These are phyloP conservation scores for Dictyostelium discoideum DNA, from an alignment of 78 protist genomes.

Conservation along the genomic window dicty_2.7 NC_007090.3:3228501-3229000, in stretches of 20 bases:
- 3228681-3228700: not conserved
- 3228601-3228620: too few species aligned
- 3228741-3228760: not conserved
- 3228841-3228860: not conserved
- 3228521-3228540: too few species aligned
- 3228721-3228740: not conserved
- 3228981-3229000: not conserved
- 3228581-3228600: too few species aligned
- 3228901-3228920: not conserved
- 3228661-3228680: not conserved
- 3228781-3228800: not conserved
- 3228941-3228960: too few species aligned
- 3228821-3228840: not conserved
- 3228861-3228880: not conserved
- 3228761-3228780: not conserved
- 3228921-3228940: too few species aligned
- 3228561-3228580: too few species aligned
- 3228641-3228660: too few species aligned
- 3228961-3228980: not conserved
- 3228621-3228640: too few species aligned
- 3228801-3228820: not conserved
- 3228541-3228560: too few species aligned
- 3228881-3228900: not conserved
- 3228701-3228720: not conserved
- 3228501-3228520: too few species aligned